A percentile compares a stretch with the other conserved stretches of the same genome.
phyloP scores from a whole-genome alignment of 2,329 filamentous ascomycete species.

The Orbilia javanica region DNA sequence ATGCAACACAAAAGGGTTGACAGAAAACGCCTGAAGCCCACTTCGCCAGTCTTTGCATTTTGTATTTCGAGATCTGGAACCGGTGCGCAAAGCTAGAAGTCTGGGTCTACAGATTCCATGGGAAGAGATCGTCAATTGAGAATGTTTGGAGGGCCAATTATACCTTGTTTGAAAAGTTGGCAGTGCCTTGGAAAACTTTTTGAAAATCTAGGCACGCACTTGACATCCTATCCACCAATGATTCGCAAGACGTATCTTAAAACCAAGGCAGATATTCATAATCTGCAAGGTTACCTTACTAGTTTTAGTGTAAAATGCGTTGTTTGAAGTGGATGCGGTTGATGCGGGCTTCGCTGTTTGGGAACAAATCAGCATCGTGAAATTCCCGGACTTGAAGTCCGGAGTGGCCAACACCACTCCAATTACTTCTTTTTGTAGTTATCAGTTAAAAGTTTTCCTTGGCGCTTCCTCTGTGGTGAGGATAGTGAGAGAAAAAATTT shows the following conservation, averaged over 20 bases:
- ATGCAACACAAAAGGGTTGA: constrained; percentile 57
- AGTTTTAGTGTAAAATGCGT: constrained; percentile 30
- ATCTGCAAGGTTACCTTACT: constrained; percentile 12
- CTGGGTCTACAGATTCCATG: constrained; percentile 13
- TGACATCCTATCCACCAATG: neutral
- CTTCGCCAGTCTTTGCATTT: neutral
- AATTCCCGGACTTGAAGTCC: constrained; percentile 27
- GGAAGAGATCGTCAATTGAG: constrained; percentile 36
- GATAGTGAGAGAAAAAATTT: neutral
- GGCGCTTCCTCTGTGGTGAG: too few species aligned
- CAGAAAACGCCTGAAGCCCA: constrained; percentile 15
- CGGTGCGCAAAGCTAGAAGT: neutral
- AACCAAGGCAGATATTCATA: neutral
- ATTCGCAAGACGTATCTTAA: neutral
- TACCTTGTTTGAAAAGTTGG: constrained; percentile 7
- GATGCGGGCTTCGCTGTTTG: constrained; percentile 6
- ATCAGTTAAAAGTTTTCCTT: neutral
- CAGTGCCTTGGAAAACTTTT: constrained; percentile 25
- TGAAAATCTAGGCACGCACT: neutral
- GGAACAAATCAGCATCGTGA: constrained; percentile 41
- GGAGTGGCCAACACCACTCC: neutral
- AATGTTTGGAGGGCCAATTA: neutral
- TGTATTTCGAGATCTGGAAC: constrained; percentile 28
- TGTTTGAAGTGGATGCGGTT: constrained; percentile 19
- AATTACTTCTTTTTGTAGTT: neutral